Base-by-base conservation (phyloP, 768 basidiomycete species). In the Candolleomyces efflorescens region DNA sequence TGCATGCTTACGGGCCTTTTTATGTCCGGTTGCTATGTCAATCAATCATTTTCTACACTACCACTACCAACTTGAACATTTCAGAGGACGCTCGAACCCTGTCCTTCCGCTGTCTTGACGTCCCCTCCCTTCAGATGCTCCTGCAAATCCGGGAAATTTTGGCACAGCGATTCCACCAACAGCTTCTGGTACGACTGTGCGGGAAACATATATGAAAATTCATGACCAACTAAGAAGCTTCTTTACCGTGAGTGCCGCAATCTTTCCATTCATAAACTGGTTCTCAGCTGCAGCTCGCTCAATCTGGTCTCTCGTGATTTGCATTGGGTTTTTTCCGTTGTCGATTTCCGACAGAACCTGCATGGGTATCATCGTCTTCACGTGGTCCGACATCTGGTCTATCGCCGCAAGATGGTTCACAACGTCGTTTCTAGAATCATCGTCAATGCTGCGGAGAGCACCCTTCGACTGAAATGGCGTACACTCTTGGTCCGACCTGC, bases 231-330 rank as follows among this genome's bases (percentile, higher is more conserved):
- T 20, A 32, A 44, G 36, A 27, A 26, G 41, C 18, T 63, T 15
- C 64, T 82, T 63, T 61, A 90, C 90, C 55, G 84, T 81, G 24
- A 94, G 81, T 0, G 90, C 92, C 46, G 81, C 78, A 39, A 94
- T 89, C 67, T 93, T 92, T 26, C 89, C 91, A 65, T 93, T 91
- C 87, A 92, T 90, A 62, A 92, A 93, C 66, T 92, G 92, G 67
- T 94, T 94, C 73, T 94, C 92, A 2, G 89, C 89, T 27, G 92
- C 90, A 0, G 90, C 84, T 54, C 90, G 80, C 72, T 94, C 92
- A 13, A 94, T 70, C 52, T 89, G 79, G 58, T 92, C 90, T 61
- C 84, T 82, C 17, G 92, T 92, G 53, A 92, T 75, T 66, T 86
- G 84, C 85, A 90, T 86, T 3, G 91, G 92, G 67, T 93, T 92